Conservation (phyloP, 1,284 basidiomycete genomes). For the Cutaneotrichosporon arboriforme region DNA sequence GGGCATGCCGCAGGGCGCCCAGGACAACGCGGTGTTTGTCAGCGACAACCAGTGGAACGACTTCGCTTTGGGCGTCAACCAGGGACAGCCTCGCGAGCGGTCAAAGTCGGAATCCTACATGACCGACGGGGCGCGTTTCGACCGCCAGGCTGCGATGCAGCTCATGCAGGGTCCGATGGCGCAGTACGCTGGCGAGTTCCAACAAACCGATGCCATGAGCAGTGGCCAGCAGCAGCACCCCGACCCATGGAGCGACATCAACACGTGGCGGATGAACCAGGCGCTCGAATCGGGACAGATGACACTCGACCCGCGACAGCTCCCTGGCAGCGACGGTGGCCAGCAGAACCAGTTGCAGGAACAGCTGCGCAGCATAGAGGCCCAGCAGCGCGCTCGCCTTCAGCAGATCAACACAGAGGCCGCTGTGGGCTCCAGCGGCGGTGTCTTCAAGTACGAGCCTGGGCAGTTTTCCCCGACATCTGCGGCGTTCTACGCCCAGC, state of each 20-base stretch:
- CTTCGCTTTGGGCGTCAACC: constrained; percentile 1
- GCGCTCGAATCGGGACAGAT: constrained; percentile 3
- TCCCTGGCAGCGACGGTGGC: constrained; percentile 26
- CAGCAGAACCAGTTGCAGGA: constrained; percentile 13
- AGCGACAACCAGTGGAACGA: constrained; percentile 6
- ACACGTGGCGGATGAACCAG: constrained; percentile 19
- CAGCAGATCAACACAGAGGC: constrained; percentile 18
- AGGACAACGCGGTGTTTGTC: constrained; percentile 1
- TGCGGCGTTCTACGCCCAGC: constrained; percentile 36
- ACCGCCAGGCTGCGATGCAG: constrained; percentile 32
- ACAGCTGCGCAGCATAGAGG: constrained; percentile 17
- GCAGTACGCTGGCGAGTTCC: constrained; percentile 1
- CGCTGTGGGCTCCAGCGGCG: neutral
- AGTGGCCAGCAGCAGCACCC: neutral
- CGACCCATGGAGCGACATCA: constrained; percentile 17
- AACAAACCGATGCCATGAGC: constrained; percentile 3
- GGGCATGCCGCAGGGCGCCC: neutral
- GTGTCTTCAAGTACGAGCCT: constrained; percentile 30
- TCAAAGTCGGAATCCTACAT: constrained; percentile 44
- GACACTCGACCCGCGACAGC: constrained; percentile 37
- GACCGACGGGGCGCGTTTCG: constrained; percentile 25
- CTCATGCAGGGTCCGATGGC: constrained; percentile 16
- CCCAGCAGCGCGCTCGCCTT: constrained; percentile 19
- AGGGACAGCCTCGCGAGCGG: constrained; percentile 24
- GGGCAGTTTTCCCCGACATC: constrained; percentile 41